Evolutionary conservation across 306 rosid genomes (phyloP), one percentile per base, ranked within the genome.

Genomic region (Cyamopsis tetragonoloba): DNA sequence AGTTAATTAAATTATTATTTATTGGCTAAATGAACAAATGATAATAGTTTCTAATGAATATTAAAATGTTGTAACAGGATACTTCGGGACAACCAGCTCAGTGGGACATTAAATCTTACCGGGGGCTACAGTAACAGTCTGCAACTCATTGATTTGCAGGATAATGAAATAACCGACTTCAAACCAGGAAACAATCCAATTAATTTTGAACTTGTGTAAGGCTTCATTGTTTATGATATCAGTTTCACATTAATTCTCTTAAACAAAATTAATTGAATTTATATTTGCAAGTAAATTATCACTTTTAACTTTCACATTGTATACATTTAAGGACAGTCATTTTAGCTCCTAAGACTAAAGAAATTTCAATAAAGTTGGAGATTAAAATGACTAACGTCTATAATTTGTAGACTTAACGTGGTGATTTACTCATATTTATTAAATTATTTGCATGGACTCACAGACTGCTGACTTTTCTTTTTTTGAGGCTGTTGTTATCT

Each of bases 101-200:
- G 6, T 63, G 82, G 85, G 58, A 9, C 63, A 22, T 53, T 81
- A n/a, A 57, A 81, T 68, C 44, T 81, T 50, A 79, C 53, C 77
- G 42, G 2, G 49, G 64, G 58, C 63, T 9, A 41, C 47, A 69
- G 69, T 70, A 43, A 3, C 22, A 75, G 20, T 23, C 77, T 81
- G 41, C 74, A 77, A 73, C 71, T 58, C 18, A 22, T 81, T 57
- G 73, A 77, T 69, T 63, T 81, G 80, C 53, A 41, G 68, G 3
- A 43, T 35, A 81, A 81, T 35, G 1, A 0, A 8, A 15, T 81
- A 20, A 68, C 75, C 4, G 51, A 12, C 1, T 60, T 72, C 27
- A 3, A 4, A 13, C 50, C 26, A 3, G 14, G 27, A 72, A 77
- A 34, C 64, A 13, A 11, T 2, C 3, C 42, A 10, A 10, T 2